Evolutionary conservation across 345 rosid genomes (phyloP).

Genomic region (Camelina hispida): DNA sequence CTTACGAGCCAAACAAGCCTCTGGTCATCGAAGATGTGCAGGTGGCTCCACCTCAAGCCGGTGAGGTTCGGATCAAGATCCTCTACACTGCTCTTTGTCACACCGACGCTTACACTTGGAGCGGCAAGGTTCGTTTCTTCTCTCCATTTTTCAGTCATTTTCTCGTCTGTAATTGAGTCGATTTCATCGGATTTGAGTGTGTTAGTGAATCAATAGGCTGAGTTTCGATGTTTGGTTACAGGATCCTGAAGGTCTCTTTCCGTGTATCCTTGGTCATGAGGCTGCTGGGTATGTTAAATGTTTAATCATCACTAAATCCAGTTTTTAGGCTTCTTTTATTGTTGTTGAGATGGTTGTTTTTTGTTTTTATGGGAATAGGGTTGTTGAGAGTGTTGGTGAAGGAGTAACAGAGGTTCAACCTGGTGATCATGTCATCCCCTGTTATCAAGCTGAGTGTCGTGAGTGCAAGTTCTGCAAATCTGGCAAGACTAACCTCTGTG

Average conservation of each 20-base stretch:
- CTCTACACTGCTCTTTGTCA: slow-evolving; percentile 94
- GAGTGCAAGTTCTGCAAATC: slow-evolving; percentile 99
- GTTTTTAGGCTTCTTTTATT: background rate
- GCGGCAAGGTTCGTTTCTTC: slow-evolving; percentile 75
- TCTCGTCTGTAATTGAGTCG: background rate
- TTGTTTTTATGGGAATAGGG: slow-evolving; percentile 47
- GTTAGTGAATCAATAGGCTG: background rate
- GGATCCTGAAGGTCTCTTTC: slow-evolving; percentile 98
- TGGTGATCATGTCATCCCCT: slow-evolving; percentile 97
- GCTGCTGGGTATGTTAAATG: slow-evolving; percentile 81
- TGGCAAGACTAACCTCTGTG: slow-evolving; percentile 97
- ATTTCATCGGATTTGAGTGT: background rate
- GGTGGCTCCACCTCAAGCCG: slow-evolving; percentile 96
- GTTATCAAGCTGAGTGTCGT: slow-evolving; percentile 98
- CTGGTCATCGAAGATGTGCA: slow-evolving; percentile 85
- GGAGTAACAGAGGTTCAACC: slow-evolving; percentile 90
- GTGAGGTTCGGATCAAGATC: slow-evolving; percentile 92
- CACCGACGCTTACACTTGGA: slow-evolving; percentile 99
- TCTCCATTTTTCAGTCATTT: background rate
- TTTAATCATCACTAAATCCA: slow-evolving; percentile 16
- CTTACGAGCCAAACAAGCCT: slow-evolving; percentile 93
- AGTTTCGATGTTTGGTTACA: slow-evolving; percentile 30
- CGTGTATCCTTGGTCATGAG: slow-evolving; percentile 96
- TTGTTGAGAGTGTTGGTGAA: slow-evolving; percentile 98
- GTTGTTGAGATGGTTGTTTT: background rate